Evolutionary conservation across 2,329 filamentous ascomycete species (phyloP), one percentile per base, ranked within the genome.

Genomic region (Ophiostoma populinum): DNA sequence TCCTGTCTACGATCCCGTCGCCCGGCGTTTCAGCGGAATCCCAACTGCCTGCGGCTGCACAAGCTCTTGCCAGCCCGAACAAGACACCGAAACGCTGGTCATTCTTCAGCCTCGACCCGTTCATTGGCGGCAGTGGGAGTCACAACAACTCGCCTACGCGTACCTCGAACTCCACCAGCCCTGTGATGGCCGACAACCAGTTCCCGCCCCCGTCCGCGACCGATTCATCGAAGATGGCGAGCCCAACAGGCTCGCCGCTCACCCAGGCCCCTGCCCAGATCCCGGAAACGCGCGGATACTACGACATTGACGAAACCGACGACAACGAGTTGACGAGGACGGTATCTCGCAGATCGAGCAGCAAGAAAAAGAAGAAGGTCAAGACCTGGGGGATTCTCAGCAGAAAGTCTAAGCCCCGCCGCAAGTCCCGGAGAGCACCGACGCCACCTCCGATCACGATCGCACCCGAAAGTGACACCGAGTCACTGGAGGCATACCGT

Each of bases 281-380:
- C 4, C 5, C 34, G 10, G 18, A 32, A 20, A 10, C 15, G 5
- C 17, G 29, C 8, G 20, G 13, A 13, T 17, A 24, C 15, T 20
- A 32, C 3, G 20, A 33, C 11, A 8, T 32, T 42, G 2, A 48
- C 46, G 6, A 39, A 40, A 7, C 44, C 25, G 16, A 45, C 8
- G 13, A 15, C 2, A 13, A 16, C 9, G 4, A n/a, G 9, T 13
- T 32, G 30, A 32, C 36, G 13, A 59, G 55, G 31, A 36, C 45
- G 1, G 26, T 45, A 5, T 42, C 38, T 7, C 50, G 49, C 33
- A 55, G 55, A 36, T 35, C 48, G 21, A 49, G 48, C 40, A 55
- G 51, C 43, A 55, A 55, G 42, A 51, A 75, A 49, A 85, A 81
- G 56, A 80, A 75, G 49, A 85, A 81, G 56, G 80, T 87, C 39